These are phyloP conservation scores for Coniferiporia weirii DNA, from an alignment of 1,284 basidiomycete species.

Conservation along the genomic window DNA sequence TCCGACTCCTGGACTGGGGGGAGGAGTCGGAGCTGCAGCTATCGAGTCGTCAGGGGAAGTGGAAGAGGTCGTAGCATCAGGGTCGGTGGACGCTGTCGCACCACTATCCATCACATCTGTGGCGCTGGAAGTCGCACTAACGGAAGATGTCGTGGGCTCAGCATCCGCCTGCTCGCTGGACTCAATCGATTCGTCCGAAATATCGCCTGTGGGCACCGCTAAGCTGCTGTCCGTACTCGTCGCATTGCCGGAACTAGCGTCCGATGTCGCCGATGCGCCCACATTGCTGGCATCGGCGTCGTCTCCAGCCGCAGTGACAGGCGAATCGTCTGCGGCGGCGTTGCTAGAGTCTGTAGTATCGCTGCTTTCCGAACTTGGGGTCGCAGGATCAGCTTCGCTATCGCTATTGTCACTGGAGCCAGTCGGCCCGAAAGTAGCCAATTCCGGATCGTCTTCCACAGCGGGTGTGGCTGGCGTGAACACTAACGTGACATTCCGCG, in stretches of 20 bases:
- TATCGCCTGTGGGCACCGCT: conserved; percentile 16
- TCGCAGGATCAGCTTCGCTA: neutral
- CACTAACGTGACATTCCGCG: conserved; percentile 40
- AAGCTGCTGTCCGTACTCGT: conserved; percentile 17
- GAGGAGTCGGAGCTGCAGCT: neutral
- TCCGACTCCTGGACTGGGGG: conserved; percentile 7
- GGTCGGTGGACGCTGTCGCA: conserved; percentile 21
- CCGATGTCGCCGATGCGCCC: neutral
- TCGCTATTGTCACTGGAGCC: neutral
- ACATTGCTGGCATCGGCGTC: neutral
- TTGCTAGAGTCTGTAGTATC: neutral
- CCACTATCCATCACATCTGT: conserved; percentile 13
- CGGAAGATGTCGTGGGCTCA: conserved; percentile 16
- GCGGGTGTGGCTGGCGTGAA: conserved; percentile 37
- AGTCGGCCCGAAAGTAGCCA: conserved; percentile 13
- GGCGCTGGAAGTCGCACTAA: conserved; percentile 17
- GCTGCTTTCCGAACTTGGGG: neutral
- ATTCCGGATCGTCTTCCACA: conserved; percentile 10
- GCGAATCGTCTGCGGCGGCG: neutral
- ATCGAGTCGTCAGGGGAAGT: neutral
- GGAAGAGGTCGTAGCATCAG: conserved; percentile 6
- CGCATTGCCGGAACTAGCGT: conserved; percentile 21
- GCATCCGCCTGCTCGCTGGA: conserved; percentile 7
- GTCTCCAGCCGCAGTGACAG: neutral
- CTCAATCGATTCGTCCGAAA: conserved; percentile 19